phyloP scores from a whole-genome alignment of 306 rosid species.

The Astragalus membranaceus region DNA sequence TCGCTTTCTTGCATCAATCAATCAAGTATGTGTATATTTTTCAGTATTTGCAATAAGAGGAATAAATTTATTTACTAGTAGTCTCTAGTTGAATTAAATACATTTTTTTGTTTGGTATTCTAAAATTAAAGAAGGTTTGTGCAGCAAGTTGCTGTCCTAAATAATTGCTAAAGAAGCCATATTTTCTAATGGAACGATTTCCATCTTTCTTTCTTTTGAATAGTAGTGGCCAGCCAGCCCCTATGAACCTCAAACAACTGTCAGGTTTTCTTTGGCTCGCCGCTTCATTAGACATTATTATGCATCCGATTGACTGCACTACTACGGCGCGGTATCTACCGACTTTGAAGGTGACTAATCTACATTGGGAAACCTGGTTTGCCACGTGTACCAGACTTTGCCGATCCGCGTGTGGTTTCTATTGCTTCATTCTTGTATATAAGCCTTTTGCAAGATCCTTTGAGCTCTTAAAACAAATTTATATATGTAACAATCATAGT shows the following conservation, averaged over 20 bases:
- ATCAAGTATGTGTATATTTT: background rate
- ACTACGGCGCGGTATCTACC: too few relatives aligned
- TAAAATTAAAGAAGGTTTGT: slow-evolving; percentile 26
- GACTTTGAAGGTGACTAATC: too few relatives aligned
- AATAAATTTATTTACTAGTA: background rate
- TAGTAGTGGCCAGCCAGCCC: background rate
- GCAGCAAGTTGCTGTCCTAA: background rate
- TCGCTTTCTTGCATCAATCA: background rate
- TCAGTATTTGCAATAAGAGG: background rate
- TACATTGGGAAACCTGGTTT: too few relatives aligned
- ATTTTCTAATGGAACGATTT: slow-evolving; percentile 21
- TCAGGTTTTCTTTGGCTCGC: too few relatives aligned
- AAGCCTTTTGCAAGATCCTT: background rate
- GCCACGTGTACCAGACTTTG: background rate
- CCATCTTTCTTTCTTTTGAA: slow-evolving; percentile 9
- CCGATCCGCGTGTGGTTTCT: background rate
- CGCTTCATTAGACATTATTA: too few relatives aligned
- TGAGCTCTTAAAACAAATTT: background rate
- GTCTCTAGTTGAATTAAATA: background rate
- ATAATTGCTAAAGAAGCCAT: slow-evolving; percentile 32
- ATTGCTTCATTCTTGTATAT: background rate
- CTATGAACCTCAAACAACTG: too few relatives aligned
- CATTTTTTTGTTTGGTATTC: background rate
- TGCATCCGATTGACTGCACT: too few relatives aligned
- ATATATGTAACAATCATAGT: background rate